These are phyloP conservation scores for Lentinula sp. DNA, from an alignment of 768 basidiomycete species.

Conservation along the genomic window DNA sequence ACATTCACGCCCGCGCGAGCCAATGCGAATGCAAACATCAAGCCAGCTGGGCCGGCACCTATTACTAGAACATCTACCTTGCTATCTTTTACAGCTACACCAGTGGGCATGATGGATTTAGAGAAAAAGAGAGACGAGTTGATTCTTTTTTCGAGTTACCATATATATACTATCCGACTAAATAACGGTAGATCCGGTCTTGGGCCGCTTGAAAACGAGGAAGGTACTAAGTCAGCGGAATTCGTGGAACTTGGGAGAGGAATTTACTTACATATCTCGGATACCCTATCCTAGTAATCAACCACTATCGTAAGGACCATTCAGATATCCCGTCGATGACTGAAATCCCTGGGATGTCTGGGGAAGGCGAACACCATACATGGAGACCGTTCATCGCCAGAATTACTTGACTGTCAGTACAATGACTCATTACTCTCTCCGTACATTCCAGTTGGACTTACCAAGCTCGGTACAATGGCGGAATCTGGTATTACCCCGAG, in stretches of 20 bases:
- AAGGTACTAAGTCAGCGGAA: neutral
- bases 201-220: neutral
- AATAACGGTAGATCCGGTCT: neutral
- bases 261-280: neutral
- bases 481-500: neutral
- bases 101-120: neutral
- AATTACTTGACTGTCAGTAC: neutral
- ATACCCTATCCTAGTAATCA: neutral
- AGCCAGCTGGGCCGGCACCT: slow-evolving; percentile 31
- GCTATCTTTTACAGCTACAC: neutral
- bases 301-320: neutral
- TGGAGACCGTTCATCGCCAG: neutral
- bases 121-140: neutral
- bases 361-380: neutral
- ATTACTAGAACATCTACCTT: slow-evolving; percentile 2
- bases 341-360: neutral
- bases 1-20: slow-evolving; percentile 51
- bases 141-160: neutral
- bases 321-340: neutral
- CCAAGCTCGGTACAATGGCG: neutral
- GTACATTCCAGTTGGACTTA: neutral
- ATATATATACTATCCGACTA: neutral
- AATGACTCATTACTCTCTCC: neutral
- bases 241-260: neutral
- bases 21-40: slow-evolving; percentile 67